phyloP scores from a whole-genome alignment of 805 yeast genomes.

The Limtongia smithiae region DNA sequence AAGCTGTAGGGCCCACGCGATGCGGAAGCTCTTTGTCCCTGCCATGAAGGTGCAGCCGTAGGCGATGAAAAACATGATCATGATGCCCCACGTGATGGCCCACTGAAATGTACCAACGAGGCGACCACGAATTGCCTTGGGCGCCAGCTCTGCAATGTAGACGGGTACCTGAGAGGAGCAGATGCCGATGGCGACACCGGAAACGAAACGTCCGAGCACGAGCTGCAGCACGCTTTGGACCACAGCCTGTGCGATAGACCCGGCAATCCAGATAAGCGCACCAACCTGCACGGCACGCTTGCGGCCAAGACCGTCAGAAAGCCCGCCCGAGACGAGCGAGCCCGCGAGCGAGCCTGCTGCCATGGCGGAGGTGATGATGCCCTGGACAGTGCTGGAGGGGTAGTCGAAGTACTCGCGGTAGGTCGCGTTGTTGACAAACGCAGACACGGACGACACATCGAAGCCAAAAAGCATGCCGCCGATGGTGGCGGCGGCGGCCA shows the following conservation, averaged over 20 bases:
- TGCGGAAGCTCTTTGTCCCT: constrained; percentile 43
- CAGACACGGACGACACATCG: constrained; percentile 75
- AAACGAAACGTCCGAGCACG: constrained; percentile 54
- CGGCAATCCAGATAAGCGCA: constrained; percentile 55
- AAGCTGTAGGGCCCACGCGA: constrained; percentile 60
- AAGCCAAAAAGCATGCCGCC: constrained; percentile 76
- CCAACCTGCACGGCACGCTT: constrained; percentile 40
- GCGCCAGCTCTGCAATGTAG: constrained; percentile 61
- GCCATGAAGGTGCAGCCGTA: constrained; percentile 45
- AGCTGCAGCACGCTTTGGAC: constrained; percentile 45
- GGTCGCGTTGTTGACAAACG: constrained; percentile 53
- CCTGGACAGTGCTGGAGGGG: constrained; percentile 60
- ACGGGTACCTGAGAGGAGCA: constrained; percentile 67
- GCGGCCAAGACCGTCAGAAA: constrained; percentile 53
- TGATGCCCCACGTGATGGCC: constrained; percentile 60
- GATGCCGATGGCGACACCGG: constrained; percentile 65
- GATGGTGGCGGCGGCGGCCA: constrained; percentile 55
- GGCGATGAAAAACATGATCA: constrained; percentile 53
- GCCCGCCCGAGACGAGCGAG: constrained; percentile 52
- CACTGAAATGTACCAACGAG: constrained; percentile 62
- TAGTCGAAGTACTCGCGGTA: constrained; percentile 52
- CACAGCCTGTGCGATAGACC: constrained; percentile 54
- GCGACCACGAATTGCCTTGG: constrained; percentile 56
- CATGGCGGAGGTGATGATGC: constrained; percentile 71
- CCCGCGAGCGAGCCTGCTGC: constrained; percentile 76